Evolutionary conservation across 108 stramenopile species (phyloP).

Genomic region (Pseudonitzschia delicatissima): DNA sequence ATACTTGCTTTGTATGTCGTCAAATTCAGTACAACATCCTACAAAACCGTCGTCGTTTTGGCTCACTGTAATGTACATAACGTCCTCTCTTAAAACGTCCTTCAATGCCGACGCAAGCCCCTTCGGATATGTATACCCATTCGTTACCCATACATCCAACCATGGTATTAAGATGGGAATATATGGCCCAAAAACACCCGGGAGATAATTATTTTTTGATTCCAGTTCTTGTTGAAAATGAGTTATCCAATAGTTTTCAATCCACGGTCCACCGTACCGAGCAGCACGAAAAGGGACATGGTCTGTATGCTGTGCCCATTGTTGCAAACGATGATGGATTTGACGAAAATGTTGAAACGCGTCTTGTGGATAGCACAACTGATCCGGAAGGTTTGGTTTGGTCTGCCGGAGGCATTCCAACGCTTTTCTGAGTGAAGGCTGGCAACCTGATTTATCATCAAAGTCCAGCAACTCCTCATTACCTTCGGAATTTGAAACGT

Average conservation of each 20-base stretch:
- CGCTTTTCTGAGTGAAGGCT: not conserved
- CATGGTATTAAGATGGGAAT: conserved; percentile 12
- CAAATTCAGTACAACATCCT: not conserved
- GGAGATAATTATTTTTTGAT: conserved; percentile 7
- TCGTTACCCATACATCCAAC: conserved; percentile 1
- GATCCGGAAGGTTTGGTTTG: not conserved
- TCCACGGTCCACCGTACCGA: conserved; percentile 8
- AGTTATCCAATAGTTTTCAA: conserved; percentile 13
- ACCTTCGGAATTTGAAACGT: no score
- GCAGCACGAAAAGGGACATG: not conserved
- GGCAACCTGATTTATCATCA: no score
- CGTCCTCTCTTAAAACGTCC: not conserved
- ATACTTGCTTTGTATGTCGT: conserved; percentile 1
- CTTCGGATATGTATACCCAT: not conserved
- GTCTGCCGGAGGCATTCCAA: conserved; percentile 3
- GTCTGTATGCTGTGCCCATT: conserved; percentile 2
- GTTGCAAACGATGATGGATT: not conserved
- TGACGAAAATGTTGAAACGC: conserved; percentile 8
- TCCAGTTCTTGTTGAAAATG: conserved; percentile 4
- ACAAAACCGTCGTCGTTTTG: conserved; percentile 15
- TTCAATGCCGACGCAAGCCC: not conserved
- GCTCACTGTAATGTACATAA: conserved; percentile 7
- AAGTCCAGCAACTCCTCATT: no score
- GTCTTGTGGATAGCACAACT: conserved; percentile 1
- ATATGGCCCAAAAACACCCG: conserved; percentile 9